These are phyloP conservation scores for Neonectria punicea DNA, from an alignment of 2,329 filamentous ascomycete genomes.

Conservation along the genomic window DNA sequence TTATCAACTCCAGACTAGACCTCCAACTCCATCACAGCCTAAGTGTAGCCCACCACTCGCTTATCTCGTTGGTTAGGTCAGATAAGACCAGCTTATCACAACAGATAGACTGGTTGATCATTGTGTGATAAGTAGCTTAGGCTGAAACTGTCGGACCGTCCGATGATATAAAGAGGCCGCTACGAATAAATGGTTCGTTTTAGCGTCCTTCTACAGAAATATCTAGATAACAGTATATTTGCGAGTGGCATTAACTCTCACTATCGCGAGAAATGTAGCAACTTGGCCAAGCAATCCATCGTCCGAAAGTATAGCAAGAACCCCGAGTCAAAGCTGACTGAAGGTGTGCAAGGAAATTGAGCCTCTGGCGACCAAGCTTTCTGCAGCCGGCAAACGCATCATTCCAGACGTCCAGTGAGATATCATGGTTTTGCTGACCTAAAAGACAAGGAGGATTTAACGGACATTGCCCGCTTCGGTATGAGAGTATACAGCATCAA, in stretches of 20 bases:
- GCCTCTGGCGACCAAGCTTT: neutral
- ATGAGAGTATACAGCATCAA: neutral
- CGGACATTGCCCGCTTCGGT: conserved; percentile 2
- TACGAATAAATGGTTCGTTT: neutral
- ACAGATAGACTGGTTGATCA: neutral
- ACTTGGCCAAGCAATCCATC: neutral
- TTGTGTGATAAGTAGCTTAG: neutral
- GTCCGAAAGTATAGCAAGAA: conserved; percentile 5
- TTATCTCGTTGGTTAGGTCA: neutral
- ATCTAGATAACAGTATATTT: neutral
- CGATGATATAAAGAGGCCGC: neutral
- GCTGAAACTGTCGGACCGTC: neutral
- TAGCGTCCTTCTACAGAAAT: neutral
- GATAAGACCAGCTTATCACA: neutral
- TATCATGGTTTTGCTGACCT: neutral
- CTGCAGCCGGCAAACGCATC: conserved; percentile 3
- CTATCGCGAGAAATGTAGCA: neutral
- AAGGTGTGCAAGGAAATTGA: conserved; percentile 3
- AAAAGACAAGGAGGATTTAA: neutral
- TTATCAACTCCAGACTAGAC: neutral
- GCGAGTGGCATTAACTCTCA: neutral
- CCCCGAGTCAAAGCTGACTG: neutral
- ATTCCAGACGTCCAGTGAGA: conserved; percentile 8
- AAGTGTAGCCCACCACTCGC: neutral
- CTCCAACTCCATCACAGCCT: neutral